Base-by-base conservation (phyloP, 2,329 filamentous ascomycete species). In the Pseudocercospora fuligena region DNA sequence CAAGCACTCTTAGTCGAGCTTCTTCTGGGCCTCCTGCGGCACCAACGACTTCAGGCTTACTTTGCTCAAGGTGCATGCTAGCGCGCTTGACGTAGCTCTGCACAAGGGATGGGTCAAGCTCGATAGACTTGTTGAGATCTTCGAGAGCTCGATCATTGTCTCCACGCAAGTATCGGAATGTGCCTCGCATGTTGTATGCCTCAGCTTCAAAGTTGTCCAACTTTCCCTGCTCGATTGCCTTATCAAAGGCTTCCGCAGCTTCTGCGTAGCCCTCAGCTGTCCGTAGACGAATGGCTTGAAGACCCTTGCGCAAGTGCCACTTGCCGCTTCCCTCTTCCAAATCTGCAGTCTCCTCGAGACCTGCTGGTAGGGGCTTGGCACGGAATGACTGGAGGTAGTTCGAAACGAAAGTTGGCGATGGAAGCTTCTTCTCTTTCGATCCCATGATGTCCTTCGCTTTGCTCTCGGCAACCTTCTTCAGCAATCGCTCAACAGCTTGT, bases 311-410 rank as follows among this genome's bases (percentile, higher is more conserved):
- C 77, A 99, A 82, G 80, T 97, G 91, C 46, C 91, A 94, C 83
- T 91, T 91, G 74, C 94, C 94, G 54, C 89, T 92, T 54, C 90
- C 88, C 73, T 94, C 88, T 49, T 88, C 82, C 58, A 97, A 81
- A 72, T 97, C 92, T n/a, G 85, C 88, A 7, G 88, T 86, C 73
- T 96, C 92, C 67, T 94, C 93, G 61, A 99, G 84, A 12, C 93
- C 94, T 68, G 85, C 88, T 3, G 95, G 94, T 1, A 92, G 87
- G 57, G 89, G 85, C 83, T 91, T 92, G 66, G 89, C 85, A 67
- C 95, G 91, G 91, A 99, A 99, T 84, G 94, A 98, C 83, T 98
- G 94, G 33, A 99, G 90, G 81, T 99, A 99, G 85, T 99, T 99
- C 78, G 93, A 93, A 72, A 99, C 94, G 74, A 98, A 99, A 12